Evolutionary conservation across 192 early-diverging fungal genomes (phyloP).

Genomic region (Helicostylum pulchrum): DNA sequence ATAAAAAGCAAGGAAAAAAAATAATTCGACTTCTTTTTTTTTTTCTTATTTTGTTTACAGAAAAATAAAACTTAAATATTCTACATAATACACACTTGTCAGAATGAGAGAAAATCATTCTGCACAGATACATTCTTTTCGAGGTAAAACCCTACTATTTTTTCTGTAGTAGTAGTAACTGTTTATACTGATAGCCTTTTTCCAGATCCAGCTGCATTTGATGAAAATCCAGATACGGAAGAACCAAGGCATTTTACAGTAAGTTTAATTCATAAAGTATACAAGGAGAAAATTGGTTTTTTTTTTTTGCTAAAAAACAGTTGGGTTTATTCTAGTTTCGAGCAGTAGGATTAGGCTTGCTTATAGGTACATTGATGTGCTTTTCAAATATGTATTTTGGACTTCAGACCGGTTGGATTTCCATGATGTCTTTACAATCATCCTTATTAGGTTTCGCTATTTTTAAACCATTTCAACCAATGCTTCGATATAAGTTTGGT

Average conservation of each 20-base stretch:
- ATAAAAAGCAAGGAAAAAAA: neutral
- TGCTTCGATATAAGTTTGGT: conserved; percentile 52
- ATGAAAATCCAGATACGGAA: no score
- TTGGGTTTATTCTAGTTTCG: no score
- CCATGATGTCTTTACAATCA: conserved; percentile 75
- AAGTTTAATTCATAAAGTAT: neutral
- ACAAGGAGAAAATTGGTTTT: no score
- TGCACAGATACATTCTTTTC: conserved; percentile 7
- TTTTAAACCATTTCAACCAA: conserved; percentile 57
- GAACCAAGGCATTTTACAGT: conserved; percentile 7
- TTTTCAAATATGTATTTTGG: conserved; percentile 92
- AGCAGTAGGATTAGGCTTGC: conserved; percentile 56
- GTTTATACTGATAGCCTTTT: no score
- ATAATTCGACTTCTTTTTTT: neutral
- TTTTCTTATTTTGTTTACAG: neutral
- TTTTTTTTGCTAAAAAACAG: no score
- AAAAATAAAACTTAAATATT: no score
- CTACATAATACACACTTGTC: no score
- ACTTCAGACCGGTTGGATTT: conserved; percentile 78
- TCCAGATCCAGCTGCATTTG: no score
- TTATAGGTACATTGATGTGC: conserved; percentile 66
- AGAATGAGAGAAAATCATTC: neutral
- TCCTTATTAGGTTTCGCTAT: conserved; percentile 76
- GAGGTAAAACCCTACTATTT: neutral
- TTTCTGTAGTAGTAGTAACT: no score